Evolutionary conservation across 2,329 filamentous ascomycete species (phyloP).

Genomic region (Westerdykella sp.): DNA sequence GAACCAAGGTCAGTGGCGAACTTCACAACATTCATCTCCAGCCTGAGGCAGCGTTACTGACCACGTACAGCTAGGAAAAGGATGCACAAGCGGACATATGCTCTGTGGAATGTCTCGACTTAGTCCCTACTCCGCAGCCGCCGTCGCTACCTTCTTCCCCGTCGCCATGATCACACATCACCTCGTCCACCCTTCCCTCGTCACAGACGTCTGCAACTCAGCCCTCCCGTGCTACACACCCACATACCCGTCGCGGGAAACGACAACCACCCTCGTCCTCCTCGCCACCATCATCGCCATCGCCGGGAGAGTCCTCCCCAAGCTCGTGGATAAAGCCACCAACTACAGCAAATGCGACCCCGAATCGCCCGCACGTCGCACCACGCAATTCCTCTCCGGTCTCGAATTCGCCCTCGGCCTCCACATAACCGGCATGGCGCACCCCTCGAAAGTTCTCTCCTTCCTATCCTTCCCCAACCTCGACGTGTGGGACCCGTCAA

Average conservation of each 20-base stretch:
- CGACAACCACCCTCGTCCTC: conserved; percentile 32
- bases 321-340: conserved; percentile 11
- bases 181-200: conserved; percentile 39
- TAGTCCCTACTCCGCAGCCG: conserved; percentile 45
- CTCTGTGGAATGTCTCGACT: conserved; percentile 48
- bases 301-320: conserved; percentile 18
- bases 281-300: conserved; percentile 24
- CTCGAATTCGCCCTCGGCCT: conserved; percentile 48
- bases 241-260: conserved; percentile 35
- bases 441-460: conserved; percentile 45
- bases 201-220: conserved; percentile 33
- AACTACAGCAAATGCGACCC: conserved; percentile 7
- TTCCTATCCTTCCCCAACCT: conserved; percentile 45
- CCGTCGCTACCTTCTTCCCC: conserved; percentile 35
- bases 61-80: conserved; percentile 28
- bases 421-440: conserved; percentile 47
- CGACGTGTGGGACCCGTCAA: conserved; percentile 46
- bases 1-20: conserved; percentile 43
- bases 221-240: conserved; percentile 43
- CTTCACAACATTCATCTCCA: not conserved
- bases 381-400: conserved; percentile 43
- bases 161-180: conserved; percentile 30
- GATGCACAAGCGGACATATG: conserved; percentile 53
- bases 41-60: not conserved
- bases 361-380: conserved; percentile 20